Base-by-base conservation (phyloP, 805 yeast species). In the Yarrowia sp. region DNA sequence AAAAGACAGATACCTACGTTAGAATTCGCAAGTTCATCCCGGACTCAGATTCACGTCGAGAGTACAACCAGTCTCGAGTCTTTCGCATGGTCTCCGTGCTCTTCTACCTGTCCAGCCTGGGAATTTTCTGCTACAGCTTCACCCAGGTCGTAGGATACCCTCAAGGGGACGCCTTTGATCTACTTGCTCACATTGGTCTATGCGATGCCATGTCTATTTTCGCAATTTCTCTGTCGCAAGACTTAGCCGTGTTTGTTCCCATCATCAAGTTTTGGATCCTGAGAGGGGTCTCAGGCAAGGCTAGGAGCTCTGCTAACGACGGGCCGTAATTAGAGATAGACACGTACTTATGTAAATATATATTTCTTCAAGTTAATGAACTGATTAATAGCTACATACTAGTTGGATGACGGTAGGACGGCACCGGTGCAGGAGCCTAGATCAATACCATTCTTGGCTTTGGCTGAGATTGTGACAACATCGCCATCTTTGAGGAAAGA, bases 191-290 rank as follows among this genome's bases (percentile, higher is more conserved):
- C 36, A 67, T 71, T 14, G 71, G 72, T 5, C 55, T 71, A 14
- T 69, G 69, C 26, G 72, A 71, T 38, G 72, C 72, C 14, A 49
- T 63, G 36, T 69, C 72, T 2, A 67, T 71, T 12, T 71, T 65
- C 43, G 63, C 63, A 12, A 58, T 71, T 11, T 64, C 71, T 9
- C 58, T 71, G 8, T 70, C 71, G 4, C 72, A 71, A 35, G 72
- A 71, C 43, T 19, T 71, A 2, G 65, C 70, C 9, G 67, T 53
- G 7, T 45, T 67, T 15, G 45, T 58, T 26, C 72, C 71, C 8
- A 58, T 58, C 16, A 43, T 58, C 32, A 58, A 58, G 32, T 58
- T 32, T 46, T 58, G 64, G 64, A 43, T 58, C 40, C 10, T 58
- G 36, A 42, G 64, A 10, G 50, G 50, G 26, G 16, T 58, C 15